Evolutionary conservation across 352 stramenopile genomes (phyloP), one percentile per base, ranked within the genome.

Genomic region (Globisporangium yorkense): DNA sequence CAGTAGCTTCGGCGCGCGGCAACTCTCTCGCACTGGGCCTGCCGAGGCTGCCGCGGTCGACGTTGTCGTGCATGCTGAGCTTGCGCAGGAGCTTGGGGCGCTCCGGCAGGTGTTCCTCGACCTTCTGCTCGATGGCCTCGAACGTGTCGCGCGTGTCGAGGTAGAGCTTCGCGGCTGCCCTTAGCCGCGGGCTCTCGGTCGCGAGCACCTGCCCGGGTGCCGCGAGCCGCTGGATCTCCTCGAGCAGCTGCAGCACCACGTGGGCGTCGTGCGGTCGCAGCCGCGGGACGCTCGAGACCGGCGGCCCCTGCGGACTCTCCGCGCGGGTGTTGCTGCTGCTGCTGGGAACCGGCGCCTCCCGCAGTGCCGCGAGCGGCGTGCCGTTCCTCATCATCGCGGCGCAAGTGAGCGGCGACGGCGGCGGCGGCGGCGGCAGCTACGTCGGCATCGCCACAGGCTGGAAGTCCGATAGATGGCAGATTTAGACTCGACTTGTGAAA

Each of bases 131-230:
- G 45, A 87, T 77, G 0, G 68, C 76, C 55, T 91, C 77, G 48
- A 88, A 91, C 9, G 78, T 79, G 54, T 91, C 78, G 31, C 81
- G 78, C 18, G 78, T 91, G 63, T 89, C 78, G 18, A 91, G 67
- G 56, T 88, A 91, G 49, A 91, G 66, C 62, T 85, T 86, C 24
- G 80, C 78, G 2, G 80, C 80, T 8, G 79, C 77, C n/a, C 75
- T 68, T 46, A 86, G 67, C 2, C 72, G 64, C 46, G 73, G 61
- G 33, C 74, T 82, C 0, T 65, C 39, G 12, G 62, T 63, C 44
- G 56, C 68, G 33, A 78, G 65, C 44, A 71, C 68, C 0, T 64
- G 64, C 18, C 43, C 57, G 0, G 66, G 66, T 0, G 53, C 48
- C 41, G 74, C 59, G 3, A 77, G 56, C 27, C 74, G 71, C 55